phyloP scores from a whole-genome alignment of 2,329 filamentous ascomycete genomes.

The Capronia epimyces region DNA sequence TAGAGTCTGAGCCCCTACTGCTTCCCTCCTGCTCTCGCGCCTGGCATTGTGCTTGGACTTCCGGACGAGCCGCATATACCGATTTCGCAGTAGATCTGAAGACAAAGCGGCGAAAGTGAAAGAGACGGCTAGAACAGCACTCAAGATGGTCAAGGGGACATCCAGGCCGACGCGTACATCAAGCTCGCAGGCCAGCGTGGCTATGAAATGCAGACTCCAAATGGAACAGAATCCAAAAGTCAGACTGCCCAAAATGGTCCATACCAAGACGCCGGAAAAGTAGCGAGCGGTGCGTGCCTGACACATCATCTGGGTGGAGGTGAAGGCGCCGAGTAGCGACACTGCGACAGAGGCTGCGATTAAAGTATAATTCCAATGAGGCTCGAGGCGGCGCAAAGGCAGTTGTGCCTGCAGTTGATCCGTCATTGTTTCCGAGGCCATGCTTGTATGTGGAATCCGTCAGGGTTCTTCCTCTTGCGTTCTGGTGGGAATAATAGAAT shows the following conservation, averaged over 20 bases:
- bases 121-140: conserved; percentile 24
- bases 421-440: conserved; percentile 1
- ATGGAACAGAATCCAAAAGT: conserved; percentile 35
- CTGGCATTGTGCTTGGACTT: conserved; percentile 6
- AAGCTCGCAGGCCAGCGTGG: conserved; percentile 34
- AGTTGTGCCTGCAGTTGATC: background rate
- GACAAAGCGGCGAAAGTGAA: conserved; percentile 29
- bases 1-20: background rate
- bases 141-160: conserved; percentile 30
- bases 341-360: conserved; percentile 33
- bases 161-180: conserved; percentile 32
- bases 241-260: conserved; percentile 31
- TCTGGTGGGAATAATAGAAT: background rate
- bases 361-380: conserved; percentile 30
- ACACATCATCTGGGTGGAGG: conserved; percentile 34
- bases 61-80: conserved; percentile 20
- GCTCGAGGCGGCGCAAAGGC: conserved; percentile 24
- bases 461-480: background rate
- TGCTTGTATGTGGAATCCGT: background rate
- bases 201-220: conserved; percentile 34
- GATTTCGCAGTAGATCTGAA: conserved; percentile 31
- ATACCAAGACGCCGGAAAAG: conserved; percentile 31
- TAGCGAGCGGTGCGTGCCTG: conserved; percentile 32
- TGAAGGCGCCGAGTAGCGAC: conserved; percentile 33
- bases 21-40: conserved; percentile 3